Percentiles rank a stretch among this genome's conserved stretches.
These are phyloP conservation scores for Centaurea solstitialis DNA, from an alignment of 129 eudicot species.

Conservation along the genomic window DNA sequence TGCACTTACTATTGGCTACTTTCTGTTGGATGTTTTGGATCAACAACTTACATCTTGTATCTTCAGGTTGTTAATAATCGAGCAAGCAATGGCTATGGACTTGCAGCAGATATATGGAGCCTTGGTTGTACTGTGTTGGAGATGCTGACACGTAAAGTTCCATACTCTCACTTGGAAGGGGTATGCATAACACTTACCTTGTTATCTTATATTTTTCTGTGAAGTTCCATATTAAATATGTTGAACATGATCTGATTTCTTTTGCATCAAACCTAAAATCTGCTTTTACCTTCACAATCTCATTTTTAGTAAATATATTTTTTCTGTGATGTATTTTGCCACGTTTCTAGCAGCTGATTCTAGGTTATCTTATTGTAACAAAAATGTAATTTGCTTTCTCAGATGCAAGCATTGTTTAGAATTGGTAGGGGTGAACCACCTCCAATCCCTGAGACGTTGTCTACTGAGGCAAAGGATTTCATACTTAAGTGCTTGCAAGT, in stretches of 20 bases:
- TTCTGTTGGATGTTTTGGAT: neutral
- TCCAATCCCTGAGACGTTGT: constrained; percentile 52
- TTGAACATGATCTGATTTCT: no score
- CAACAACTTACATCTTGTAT: neutral
- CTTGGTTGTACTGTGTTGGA: constrained; percentile 94
- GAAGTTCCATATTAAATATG: neutral
- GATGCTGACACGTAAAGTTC: constrained; percentile 80
- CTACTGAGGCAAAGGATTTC: constrained; percentile 61
- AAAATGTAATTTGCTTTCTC: neutral
- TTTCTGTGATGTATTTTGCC: no score
- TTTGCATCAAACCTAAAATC: no score
- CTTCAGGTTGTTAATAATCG: constrained; percentile 65
- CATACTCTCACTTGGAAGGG: constrained; percentile 79
- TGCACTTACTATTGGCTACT: neutral
- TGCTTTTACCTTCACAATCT: no score
- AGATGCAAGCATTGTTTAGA: constrained; percentile 67
- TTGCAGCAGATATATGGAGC: constrained; percentile 95
- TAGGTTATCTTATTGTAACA: neutral
- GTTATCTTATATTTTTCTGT: neutral
- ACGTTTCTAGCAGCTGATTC: no score
- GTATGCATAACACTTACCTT: constrained; percentile 39
- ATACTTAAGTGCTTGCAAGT: constrained; percentile 55
- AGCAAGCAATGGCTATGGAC: constrained; percentile 71
- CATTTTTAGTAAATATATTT: no score
- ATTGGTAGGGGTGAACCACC: constrained; percentile 61